Base-by-base conservation (phyloP, 2,329 filamentous ascomycete genomes). In the Penicillium sp. region DNA sequence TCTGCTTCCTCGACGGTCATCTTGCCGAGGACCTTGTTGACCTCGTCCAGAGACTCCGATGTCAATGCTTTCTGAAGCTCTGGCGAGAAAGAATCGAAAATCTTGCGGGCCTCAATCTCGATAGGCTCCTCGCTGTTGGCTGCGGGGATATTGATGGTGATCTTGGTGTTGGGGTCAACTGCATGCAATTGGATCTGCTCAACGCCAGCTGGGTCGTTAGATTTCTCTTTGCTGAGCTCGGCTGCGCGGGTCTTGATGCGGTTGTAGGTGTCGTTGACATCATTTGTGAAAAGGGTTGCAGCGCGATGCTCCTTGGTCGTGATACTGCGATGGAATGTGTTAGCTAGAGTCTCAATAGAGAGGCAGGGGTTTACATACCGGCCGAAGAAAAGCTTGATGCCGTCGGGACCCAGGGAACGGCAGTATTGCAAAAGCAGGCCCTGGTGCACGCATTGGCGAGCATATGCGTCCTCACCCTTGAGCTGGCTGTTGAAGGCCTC, bases 181-280 rank as follows among this genome's bases (percentile, higher is more conserved):
- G 95, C 94, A 75, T 99, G 95, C 51, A 99, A 85, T 79, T 99
- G 96, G 69, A 99, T 99, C 78, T 97, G 94, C 81, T 99, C 95
- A 10, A 96, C 90, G 22, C 90, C 92, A 26, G 84, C 86, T 1
- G 79, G 79, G 8, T 82, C 81, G 49, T 78, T 76, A 22, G 82
- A 82, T 6, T 82, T 79, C 69, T 90, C 84, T 65, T 86, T 86
- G 44, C 82, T 83, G 66, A 97, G 89, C 77, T 96, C 91, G 7
- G 85, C 84, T 1, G 91, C 88, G 53, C 95, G 88, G 28, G 84
- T 88, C 72, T 88, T 88, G 77, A 99, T 98, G 58, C 89, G 88
- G 71, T 84, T 83, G 78, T 96, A 97, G 3, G 93, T 98, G 42
- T 89, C 88, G 72, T 92, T 90, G 49, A 99, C 93, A 75, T 99